Base-by-base conservation (phyloP, 441 rosid genomes). In the Flueggea neowawraea region DNA sequence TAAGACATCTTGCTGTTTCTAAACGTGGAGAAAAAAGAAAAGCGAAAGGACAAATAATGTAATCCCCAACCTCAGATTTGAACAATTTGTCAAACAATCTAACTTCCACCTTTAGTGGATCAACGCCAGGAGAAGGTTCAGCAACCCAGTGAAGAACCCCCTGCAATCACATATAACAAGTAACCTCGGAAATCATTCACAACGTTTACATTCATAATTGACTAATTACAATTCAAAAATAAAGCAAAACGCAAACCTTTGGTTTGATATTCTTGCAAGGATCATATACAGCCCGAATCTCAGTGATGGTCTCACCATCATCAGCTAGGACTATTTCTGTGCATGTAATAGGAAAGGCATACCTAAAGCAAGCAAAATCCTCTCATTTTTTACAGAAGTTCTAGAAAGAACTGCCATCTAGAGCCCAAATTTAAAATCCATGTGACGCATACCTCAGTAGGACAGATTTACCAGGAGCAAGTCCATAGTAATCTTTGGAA, bases 81-180 rank as follows among this genome's bases (percentile, higher is more conserved):
- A 95, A 95, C 60, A 95, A 82, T 67, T 74, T 95, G 60, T 91
- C 97, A 65, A 91, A 95, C 79, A 89, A 81, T 74, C 97, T 81
- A 74, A 95, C 96, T 89, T 91, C 96, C 57, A 87, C 79, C 68
- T 78, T 78, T 67, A 91, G 68, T 13, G 95, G 96, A 54, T 84
- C 70, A 56, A 70, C 74, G 55, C 89, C 91, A 0, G 79, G 73
- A 16, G 84, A 82, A 62, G 95, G 71, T 70, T 88, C 87, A 73
- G 93, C 69, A 16, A 91, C 97, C 99, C 98, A 95, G 66, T 91
- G 98, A 58, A 91, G 89, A 76, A 91, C 98, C 22, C 99, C 99
- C 98, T 91, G 71, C 3, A 54, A 15, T 43, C 56, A 53, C 5
- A 32, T n/a, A 16, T 17, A 28, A 16, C 16, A 36, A 50, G 28